Base-by-base conservation (phyloP, 495 filamentous ascomycete genomes). In the Penicillium pancosmium region DNA sequence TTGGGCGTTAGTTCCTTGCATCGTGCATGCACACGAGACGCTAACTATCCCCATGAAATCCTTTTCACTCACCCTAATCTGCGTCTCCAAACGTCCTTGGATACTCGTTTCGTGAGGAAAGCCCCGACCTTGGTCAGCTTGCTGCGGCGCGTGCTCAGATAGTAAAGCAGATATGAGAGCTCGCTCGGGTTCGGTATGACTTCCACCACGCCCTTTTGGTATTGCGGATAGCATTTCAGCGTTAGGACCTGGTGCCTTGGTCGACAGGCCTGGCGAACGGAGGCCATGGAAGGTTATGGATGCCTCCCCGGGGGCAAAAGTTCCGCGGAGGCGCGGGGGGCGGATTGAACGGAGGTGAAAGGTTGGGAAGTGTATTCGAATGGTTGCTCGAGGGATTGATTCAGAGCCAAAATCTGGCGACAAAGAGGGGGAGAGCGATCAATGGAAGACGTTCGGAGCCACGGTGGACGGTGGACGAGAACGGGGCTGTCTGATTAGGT, bases 201-300 rank as follows among this genome's bases (percentile, higher is more conserved):
- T 61, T 95, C 91, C 68, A 88, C 84, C 48, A 90, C 90, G 58
- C 89, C 91, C 75, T 96, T 96, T 54, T 91, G 88, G 55, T 90
- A 92, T 61, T 84, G 85, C 33, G 93, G 93, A 75, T 95, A 97
- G 79, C 93, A 97, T 73, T 96, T 96, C 33, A 96, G 82, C 50
- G 95, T 87, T 51, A 97, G 78, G 57, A 96, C 87, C 80, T 96
- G 92, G 73, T 97, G 93, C 74, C 96, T 96, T 19, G 93, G 92
- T 55, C 92, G 90, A 66, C 78, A 84, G 60, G 76, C 78, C 65
- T 88, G 84, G 59, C 85, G 86, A 56, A 87, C 78, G 51, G 82
- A 73, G 69, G 86, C 75, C 83, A 88, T 87, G 57, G 55, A 40
- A 43, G 21, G 8, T 52, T 25, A 56, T 54, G 49, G 48, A 18